Base-by-base conservation (phyloP, 306 rosid genomes). In the Cucurbita pepo region DNA sequence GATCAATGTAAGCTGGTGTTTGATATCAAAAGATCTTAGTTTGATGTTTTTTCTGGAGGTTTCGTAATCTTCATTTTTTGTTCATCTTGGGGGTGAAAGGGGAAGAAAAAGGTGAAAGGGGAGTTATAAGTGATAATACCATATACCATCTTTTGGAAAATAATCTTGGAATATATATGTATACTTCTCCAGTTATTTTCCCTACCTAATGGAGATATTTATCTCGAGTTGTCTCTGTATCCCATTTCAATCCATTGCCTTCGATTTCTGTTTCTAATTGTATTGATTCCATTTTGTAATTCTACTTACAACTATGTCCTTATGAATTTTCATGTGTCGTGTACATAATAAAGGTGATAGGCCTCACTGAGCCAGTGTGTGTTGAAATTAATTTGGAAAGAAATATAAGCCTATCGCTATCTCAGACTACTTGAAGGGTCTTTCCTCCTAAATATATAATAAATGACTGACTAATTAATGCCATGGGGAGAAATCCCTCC, bases 1-100 rank as follows among this genome's bases (percentile, higher is more conserved):
- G 91, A 92, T 77, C 82, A 7, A 13, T 45, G 56, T 21, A 69
- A 25, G 41, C 73, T 21, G 57, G 73, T 69, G 73, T 25, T 41
- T 69, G 73, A 19, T 65, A 41, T 18, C 22, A 64, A 44, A 57
- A 84, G 86, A 79, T 85, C 63, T 81, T 70, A 22, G 45, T 66
- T 75, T 75, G 51, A 65, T 85, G 75, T 80, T 74, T 73, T 69
- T 56, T 71, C 69, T 71, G 41, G 25, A 61, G 69, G 25, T 61
- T 3, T 16, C 38, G 69, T 16, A 48, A 48, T 69, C 44, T 69
- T 69, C 54, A 69, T 66, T 69, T 45, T 47, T 44, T 69, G 44
- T 25, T 69, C 73, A 48, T 69, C 43, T 69, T 25, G 73, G 48
- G 57, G 13, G 56, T 45, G 53, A 67, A 45, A 19, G 38, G 54